Evolutionary conservation across 805 yeast species (phyloP).

Genomic region (Jamesozyma hellenica): DNA sequence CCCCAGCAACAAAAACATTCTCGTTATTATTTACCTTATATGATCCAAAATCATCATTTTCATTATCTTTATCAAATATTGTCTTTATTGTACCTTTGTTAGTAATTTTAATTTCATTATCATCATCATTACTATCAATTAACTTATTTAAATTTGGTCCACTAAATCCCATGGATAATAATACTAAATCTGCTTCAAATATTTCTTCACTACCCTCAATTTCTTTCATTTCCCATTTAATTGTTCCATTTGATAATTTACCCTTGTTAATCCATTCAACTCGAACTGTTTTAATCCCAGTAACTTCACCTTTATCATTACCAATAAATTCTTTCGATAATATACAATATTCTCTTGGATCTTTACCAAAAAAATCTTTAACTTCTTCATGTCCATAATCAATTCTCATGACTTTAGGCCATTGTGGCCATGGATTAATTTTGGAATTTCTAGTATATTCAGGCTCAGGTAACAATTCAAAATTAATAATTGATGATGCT

Average conservation of each 20-base stretch:
- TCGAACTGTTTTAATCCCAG: constrained; percentile 89
- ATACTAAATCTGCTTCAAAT: constrained; percentile 89
- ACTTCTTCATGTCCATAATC: constrained; percentile 98
- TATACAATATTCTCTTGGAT: constrained; percentile 94
- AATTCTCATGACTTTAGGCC: constrained; percentile 96
- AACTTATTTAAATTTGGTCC: constrained; percentile 81
- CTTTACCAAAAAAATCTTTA: constrained; percentile 87
- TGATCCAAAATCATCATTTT: neutral
- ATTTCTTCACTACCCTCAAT: constrained; percentile 89
- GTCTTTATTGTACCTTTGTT: constrained; percentile 60
- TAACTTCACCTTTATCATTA: constrained; percentile 89
- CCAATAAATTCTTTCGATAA: constrained; percentile 92
- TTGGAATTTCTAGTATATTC: constrained; percentile 63
- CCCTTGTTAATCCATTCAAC: constrained; percentile 76
- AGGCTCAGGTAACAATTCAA: constrained; percentile 90
- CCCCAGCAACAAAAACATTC: constrained; percentile 91
- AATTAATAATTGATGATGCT: constrained; percentile 86
- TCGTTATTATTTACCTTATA: constrained; percentile 37
- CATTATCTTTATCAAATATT: neutral
- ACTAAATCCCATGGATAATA: constrained; percentile 93
- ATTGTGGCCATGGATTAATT: constrained; percentile 95
- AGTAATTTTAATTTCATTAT: constrained; percentile 27
- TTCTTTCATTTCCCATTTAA: constrained; percentile 99
- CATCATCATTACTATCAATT: constrained; percentile 44
- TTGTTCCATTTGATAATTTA: constrained; percentile 51